A percentile compares a stretch with the other conserved stretches of the same genome.
phyloP scores from a whole-genome alignment of 169 alveolate genomes.

The Plasmodium gonderi region DNA sequence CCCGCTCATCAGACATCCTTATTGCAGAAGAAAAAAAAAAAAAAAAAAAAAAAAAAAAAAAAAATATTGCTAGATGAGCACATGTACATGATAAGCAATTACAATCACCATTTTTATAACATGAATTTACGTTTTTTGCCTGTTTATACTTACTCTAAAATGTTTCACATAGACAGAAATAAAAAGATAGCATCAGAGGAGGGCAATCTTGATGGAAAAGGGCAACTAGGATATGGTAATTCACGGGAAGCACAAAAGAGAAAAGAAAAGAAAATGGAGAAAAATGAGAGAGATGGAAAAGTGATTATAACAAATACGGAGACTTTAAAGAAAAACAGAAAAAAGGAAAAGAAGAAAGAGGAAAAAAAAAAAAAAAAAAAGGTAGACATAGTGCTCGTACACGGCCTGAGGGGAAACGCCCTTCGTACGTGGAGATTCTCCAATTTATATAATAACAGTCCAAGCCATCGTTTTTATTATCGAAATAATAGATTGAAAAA shows the following conservation, averaged over 20 bases:
- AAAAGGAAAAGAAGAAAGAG: neutral
- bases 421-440: slow-evolving; percentile 71
- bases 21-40: neutral
- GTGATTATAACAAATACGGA: neutral
- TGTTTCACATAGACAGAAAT: slow-evolving; percentile 31
- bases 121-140: slow-evolving; percentile 28
- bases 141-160: slow-evolving; percentile 33
- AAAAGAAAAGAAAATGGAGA: neutral
- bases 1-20: neutral
- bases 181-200: neutral
- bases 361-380: slow-evolving; percentile 20
- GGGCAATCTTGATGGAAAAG: neutral
- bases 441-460: slow-evolving; percentile 1
- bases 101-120: slow-evolving; percentile 49
- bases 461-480: slow-evolving; percentile 24
- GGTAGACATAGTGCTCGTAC: slow-evolving; percentile 42
- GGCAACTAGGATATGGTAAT: too few relatives aligned
- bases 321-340: neutral
- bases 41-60: slow-evolving; percentile 21
- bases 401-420: slow-evolving; percentile 63
- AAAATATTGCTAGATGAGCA: slow-evolving; percentile 39
- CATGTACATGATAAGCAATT: slow-evolving; percentile 54
- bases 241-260: neutral
- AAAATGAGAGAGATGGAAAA: neutral
- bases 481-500: neutral